Base-by-base conservation (phyloP, 2,329 filamentous ascomycete species). In the Fusarium algeriense region DNA sequence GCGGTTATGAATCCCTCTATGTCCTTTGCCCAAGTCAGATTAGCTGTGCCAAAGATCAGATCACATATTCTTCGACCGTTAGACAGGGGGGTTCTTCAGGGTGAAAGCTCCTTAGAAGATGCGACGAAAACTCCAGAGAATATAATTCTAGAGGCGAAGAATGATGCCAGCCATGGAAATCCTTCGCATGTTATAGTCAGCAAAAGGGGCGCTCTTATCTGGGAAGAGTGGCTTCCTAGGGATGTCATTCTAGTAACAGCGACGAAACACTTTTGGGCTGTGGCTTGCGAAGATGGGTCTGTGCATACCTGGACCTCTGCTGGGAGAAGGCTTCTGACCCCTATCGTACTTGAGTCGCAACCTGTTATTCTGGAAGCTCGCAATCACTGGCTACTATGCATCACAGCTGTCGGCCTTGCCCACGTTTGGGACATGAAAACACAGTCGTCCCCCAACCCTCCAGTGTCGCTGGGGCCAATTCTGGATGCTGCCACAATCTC, bases 401-500 rank as follows among this genome's bases (percentile, higher is more conserved):
- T 99, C 70, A 95, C 94, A 7, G 92, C 95, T 2, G 92, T 93
- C 7, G 96, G 96, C 8, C 89, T 95, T 81, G 96, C 92, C 75
- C 91, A 98, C 80, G 93, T 99, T 44, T 99, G 95, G 95, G 95
- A 98, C 78, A 86, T 98, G 64, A 92, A 92, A 73, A 92, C 89
- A 1, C 91, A 97, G 78, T 90, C 91, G 6, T 92, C 95, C 1
- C 93, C 94, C 20, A 95, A 98, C 78, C 94, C 95, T 4, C 95
- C 96, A 0, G 88, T 98, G 17, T 97, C 94, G 15, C 85, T 99
- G 1, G 95, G 91, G 1, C 95, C 96, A 0, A 90, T 97, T 11
- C 87, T 99, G 11, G 96, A 99, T 70, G 89, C 95, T 62, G 95
- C 96, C 34, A 89, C 91, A 43, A 91, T 93, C 64, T 91, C 92